A percentile compares a stretch with the other conserved stretches of the same genome.
Conservation (phyloP, 2,329 filamentous ascomycete species). For the Sporothrix brasiliensis region DNA sequence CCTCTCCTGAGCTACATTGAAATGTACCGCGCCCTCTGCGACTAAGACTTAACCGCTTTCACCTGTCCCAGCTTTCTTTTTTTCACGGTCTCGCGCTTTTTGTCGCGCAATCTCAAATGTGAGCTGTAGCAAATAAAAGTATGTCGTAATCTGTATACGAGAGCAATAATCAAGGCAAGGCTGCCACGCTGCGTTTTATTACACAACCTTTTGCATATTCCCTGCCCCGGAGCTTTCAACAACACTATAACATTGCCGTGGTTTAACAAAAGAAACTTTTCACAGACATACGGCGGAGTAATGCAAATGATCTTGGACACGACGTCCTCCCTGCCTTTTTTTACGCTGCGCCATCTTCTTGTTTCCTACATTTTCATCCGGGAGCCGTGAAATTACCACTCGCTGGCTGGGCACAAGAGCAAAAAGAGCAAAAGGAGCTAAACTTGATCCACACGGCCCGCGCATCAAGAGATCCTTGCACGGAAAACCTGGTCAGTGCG, state of each 20-base stretch:
- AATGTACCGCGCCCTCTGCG: background rate
- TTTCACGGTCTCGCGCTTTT: conserved; percentile 14
- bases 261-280: too few species aligned
- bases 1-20: too few species aligned
- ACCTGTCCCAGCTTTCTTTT: background rate
- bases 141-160: background rate
- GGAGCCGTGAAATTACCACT: conserved; percentile 14
- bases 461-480: background rate
- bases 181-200: conserved; percentile 21
- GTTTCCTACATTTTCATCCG: background rate
- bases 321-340: background rate
- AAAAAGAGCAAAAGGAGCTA: background rate
- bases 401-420: background rate
- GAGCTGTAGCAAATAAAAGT: background rate
- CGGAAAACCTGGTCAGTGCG: conserved; percentile 20
- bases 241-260: conserved; percentile 19
- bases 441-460: background rate
- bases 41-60: background rate
- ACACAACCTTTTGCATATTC: conserved; percentile 4
- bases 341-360: background rate
- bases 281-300: too few species aligned
- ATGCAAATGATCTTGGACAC: background rate
- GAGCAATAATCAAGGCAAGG: background rate
- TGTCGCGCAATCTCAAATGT: conserved; percentile 20
- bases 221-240: background rate